A percentile compares a stretch with the other conserved stretches of the same genome.
These are phyloP conservation scores for Tympanopsis confertula DNA, from an alignment of 2,329 filamentous ascomycete species.

Conservation along the genomic window DNA sequence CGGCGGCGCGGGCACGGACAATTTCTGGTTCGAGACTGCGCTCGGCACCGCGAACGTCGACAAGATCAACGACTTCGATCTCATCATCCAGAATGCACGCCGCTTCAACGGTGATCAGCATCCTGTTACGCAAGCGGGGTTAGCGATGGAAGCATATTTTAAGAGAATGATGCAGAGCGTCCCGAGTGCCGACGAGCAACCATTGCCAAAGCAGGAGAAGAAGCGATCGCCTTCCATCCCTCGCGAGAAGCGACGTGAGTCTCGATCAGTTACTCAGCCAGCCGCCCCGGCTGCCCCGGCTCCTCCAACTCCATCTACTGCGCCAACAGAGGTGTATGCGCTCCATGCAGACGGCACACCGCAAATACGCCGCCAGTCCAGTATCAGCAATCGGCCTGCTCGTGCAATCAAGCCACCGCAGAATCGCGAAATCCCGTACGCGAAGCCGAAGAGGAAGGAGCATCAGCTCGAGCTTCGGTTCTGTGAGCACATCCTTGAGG, in stretches of 20 bases:
- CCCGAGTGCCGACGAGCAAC: not conserved
- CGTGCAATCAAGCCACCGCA: slow-evolving; percentile 87
- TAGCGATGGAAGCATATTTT: slow-evolving; percentile 30
- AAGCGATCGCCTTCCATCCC: not conserved
- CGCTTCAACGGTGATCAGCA: slow-evolving; percentile 76
- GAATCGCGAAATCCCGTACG: slow-evolving; percentile 72
- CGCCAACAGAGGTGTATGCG: too few species aligned
- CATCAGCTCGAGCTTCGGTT: slow-evolving; percentile 81
- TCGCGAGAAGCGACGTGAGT: slow-evolving; percentile 20
- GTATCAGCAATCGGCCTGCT: slow-evolving; percentile 72
- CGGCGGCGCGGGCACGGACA: not conserved
- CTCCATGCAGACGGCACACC: slow-evolving; percentile 68
- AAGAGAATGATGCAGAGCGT: not conserved
- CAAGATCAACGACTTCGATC: slow-evolving; percentile 59
- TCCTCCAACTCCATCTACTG: slow-evolving; percentile 31
- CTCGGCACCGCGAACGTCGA: slow-evolving; percentile 62
- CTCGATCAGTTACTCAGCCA: slow-evolving; percentile 18
- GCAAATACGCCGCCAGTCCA: slow-evolving; percentile 75
- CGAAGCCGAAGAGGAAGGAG: slow-evolving; percentile 71
- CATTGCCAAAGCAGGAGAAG: slow-evolving; percentile 13
- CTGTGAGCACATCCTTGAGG: slow-evolving; percentile 68
- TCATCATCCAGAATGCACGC: slow-evolving; percentile 69
- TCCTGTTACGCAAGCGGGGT: slow-evolving; percentile 50
- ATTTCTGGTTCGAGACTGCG: slow-evolving; percentile 66
- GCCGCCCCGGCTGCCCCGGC: slow-evolving; percentile 23